These are phyloP conservation scores for Tubosaeta brunneosetosa DNA, from an alignment of 768 basidiomycete genomes.

Conservation along the genomic window DNA sequence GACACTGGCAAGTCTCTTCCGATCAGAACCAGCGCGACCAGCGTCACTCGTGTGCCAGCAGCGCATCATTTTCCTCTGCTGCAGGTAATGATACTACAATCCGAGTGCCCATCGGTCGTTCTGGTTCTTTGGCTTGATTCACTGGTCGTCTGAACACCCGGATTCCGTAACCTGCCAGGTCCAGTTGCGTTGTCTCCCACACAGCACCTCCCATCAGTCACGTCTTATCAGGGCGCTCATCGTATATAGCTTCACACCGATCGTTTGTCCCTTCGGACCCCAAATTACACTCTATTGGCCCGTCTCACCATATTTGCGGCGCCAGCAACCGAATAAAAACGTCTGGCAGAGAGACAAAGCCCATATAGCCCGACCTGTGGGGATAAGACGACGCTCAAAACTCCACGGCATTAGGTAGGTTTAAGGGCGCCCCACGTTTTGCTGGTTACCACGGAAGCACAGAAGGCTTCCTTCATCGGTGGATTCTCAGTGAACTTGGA, in stretches of 20 bases:
- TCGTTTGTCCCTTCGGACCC: slow-evolving; percentile 29
- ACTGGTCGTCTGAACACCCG: not conserved
- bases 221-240: slow-evolving; percentile 42
- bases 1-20: slow-evolving; percentile 9
- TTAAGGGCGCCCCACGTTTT: slow-evolving; percentile 21
- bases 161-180: slow-evolving; percentile 11
- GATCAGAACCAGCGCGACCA: not conserved
- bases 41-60: not conserved
- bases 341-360: not conserved
- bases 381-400: slow-evolving; percentile 19
- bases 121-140: not conserved
- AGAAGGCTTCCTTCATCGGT: slow-evolving; percentile 28
- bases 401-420: slow-evolving; percentile 23
- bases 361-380: slow-evolving; percentile 1
- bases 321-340: not conserved
- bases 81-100: not conserved
- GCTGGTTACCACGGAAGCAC: slow-evolving; percentile 30
- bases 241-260: slow-evolving; percentile 34
- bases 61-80: not conserved
- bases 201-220: slow-evolving; percentile 45
- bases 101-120: not conserved
- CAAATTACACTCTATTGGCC: slow-evolving; percentile 21
- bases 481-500: slow-evolving; percentile 19
- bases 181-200: slow-evolving; percentile 24
- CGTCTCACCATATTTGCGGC: not conserved